Evolutionary conservation across 352 stramenopile species (phyloP), one percentile per base, ranked within the genome.

Genomic region (Globisporangium abappressorium): DNA sequence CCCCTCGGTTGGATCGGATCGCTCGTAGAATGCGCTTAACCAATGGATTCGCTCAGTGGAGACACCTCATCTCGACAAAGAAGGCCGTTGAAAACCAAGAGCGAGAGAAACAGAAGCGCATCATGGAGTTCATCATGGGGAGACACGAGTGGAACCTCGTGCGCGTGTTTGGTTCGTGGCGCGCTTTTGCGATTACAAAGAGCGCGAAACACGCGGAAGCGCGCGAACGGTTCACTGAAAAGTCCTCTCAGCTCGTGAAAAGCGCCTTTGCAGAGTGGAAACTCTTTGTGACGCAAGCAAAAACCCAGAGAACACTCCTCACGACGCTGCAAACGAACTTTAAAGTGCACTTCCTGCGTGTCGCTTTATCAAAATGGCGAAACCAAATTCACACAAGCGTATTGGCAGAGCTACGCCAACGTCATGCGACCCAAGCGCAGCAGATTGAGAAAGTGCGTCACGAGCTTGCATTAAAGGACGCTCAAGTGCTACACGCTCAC

Each of bases 121-220:
- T 87, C 22, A 47, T 80, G 54, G 68, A 70, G 55, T 78, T 85
- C 15, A 57, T 86, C 49, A 69, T 81, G 67, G 64, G 46, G 2
- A 82, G 66, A 47, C 55, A 80, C 41, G 60, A 71, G 62, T 67
- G 60, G 41, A 43, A n/a, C 0, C 36, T 84, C 6, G 41, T 73
- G 26, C 70, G 69, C 26, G 73, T 57, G 28, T 82, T 90, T 49
- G 24, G 51, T 8, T 64, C 62, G 0, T 88, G 76, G 79, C 73
- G 74, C 59, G n/a, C 71, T 14, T 7, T 66, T 14, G 34, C 49
- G 7, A 26, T n/a, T 9, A 12, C 41, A 0, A 73, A 69, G 49
- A 53, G 47, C 18, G 24, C 9, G 12, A 55, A 59, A 41, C 69
- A 57, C 55, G 60, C 20, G 38, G 15, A 70, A 24, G 55, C 64